Base-by-base conservation (phyloP, 495 filamentous ascomycete genomes). In the Penicillium psychrofluorescens region DNA sequence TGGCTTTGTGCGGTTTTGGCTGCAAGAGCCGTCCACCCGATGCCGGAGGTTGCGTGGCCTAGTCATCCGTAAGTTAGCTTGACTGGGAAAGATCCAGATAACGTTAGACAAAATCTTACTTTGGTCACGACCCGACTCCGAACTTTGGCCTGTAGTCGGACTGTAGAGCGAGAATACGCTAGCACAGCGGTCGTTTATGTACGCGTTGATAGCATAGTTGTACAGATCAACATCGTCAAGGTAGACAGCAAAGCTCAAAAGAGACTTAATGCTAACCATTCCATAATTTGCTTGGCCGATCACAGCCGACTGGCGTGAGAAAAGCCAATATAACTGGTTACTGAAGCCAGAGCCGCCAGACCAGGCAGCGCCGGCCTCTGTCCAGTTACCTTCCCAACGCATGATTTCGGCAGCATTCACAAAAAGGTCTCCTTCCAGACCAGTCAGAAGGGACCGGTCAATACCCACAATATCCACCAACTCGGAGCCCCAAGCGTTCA, bases 341-440 rank as follows among this genome's bases (percentile, higher is more conserved):
- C 60, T 57, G 47, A 68, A 67, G 4, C 64, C 65, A 28, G 44
- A 51, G 0, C 59, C 63, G 7, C 65, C 67, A 22, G 52, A 47
- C 50, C 54, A 56, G 12, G 49, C 51, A 4, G 56, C 52, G 6
- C 63, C 63, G 4, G 54, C 29, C 36, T 70, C 66, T 5, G 51
- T 49, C 64, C 66, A 66, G 16, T 54, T 48, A 5, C 59, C 61
- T 44, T 67, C 62, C 58, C 61, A 66, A 8, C 61, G 53, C 58
- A 70, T 64, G 6, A 70, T 66, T 45, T 65, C 63, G 1, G 61
- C 63, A 2, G 66, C 64, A 36, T 65, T 65, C 11, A 51, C 58
- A 37, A 70, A 59, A 14, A 61, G 34, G 28, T 59, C 49, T 8
- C 63, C 65, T 13, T 67, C 62, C 1, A 65, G 40, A 1, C 54